Percentiles rank a stretch among this genome's conserved stretches.
Evolutionary conservation across 164 flowering plant species (phyloP).

Genomic region (Aristolochia fimbriata): DNA sequence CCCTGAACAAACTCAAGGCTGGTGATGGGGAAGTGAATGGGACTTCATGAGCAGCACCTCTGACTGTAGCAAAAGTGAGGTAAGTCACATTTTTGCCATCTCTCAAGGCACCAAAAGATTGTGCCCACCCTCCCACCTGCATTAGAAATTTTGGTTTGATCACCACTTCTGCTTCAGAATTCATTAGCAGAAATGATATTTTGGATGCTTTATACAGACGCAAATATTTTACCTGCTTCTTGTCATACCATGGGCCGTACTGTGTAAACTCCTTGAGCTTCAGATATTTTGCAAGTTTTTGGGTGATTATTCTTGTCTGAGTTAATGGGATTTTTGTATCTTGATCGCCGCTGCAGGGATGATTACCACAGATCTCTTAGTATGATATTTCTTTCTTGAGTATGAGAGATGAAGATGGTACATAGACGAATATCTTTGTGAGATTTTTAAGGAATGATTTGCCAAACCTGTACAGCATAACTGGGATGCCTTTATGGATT

Average conservation of each 20-base stretch:
- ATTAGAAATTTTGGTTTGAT: not conserved
- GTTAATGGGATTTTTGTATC: constrained; percentile 34
- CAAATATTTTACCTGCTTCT: constrained; percentile 18
- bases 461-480: constrained; percentile 27
- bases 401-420: no score
- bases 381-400: not conserved
- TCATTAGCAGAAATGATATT: not conserved
- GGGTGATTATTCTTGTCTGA: constrained; percentile 35
- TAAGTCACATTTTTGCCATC: constrained; percentile 31
- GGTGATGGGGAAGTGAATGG: constrained; percentile 40
- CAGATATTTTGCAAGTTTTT: constrained; percentile 20
- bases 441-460: no score
- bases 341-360: constrained; percentile 32
- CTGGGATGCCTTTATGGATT: constrained; percentile 24
- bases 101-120: constrained; percentile 24
- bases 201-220: no score
- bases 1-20: constrained; percentile 29
- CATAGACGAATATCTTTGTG: no score
- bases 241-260: constrained; percentile 30
- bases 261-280: constrained; percentile 19
- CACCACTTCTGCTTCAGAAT: not conserved
- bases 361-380: not conserved
- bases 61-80: constrained; percentile 34
- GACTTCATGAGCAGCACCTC: constrained; percentile 46
- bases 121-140: constrained; percentile 51